These are phyloP conservation scores for Solanum neorickii DNA, from an alignment of 257 asterid species.

Conservation along the genomic window DNA sequence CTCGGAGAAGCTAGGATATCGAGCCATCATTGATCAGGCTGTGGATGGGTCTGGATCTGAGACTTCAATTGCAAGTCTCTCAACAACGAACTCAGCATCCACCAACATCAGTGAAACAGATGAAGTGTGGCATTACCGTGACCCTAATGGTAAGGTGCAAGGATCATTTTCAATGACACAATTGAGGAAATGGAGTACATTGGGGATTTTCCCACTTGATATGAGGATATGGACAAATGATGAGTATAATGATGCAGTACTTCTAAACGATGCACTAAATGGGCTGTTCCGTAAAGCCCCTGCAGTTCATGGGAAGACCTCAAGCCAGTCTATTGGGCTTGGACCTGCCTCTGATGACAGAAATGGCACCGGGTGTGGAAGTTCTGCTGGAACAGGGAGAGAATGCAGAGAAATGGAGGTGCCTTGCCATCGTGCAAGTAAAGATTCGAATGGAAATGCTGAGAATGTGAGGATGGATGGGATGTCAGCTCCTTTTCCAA, in stretches of 20 bases:
- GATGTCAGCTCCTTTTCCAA: not conserved
- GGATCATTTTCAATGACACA: constrained; percentile 69
- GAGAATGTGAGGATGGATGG: not conserved
- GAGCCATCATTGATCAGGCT: constrained; percentile 13
- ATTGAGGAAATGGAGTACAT: constrained; percentile 51
- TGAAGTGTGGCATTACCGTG: constrained; percentile 78
- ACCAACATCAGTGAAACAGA: constrained; percentile 42
- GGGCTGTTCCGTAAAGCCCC: constrained; percentile 36
- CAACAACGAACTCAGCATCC: constrained; percentile 17
- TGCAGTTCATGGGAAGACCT: constrained; percentile 7
- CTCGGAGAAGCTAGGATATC: not conserved
- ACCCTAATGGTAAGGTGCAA: constrained; percentile 61
- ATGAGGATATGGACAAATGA: constrained; percentile 72
- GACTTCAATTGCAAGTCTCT: constrained; percentile 20
- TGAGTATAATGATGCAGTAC: constrained; percentile 51
- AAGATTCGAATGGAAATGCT: constrained; percentile 1
- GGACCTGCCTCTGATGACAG: constrained; percentile 15
- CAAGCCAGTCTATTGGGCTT: constrained; percentile 16
- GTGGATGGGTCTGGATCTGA: constrained; percentile 36
- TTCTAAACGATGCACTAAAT: constrained; percentile 46
- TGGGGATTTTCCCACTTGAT: constrained; percentile 54
- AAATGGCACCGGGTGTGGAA: not conserved
- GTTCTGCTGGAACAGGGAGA: not conserved
- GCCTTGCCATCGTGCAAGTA: not conserved
- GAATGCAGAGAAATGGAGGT: constrained; percentile 2